phyloP scores from a whole-genome alignment of 345 rosid species.

The Syzygium oleosum region DNA sequence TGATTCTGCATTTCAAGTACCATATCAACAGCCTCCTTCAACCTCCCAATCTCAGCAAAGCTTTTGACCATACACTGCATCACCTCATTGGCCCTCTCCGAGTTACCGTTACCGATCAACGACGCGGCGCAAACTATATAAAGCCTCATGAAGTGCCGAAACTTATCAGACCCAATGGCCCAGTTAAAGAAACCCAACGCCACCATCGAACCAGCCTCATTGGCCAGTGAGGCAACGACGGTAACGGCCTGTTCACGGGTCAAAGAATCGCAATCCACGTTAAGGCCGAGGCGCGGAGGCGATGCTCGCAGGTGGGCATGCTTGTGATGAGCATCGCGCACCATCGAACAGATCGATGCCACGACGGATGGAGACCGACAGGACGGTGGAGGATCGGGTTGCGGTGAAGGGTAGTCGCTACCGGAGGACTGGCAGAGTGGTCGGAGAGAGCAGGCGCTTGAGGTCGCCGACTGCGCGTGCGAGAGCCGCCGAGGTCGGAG shows the following conservation, averaged over 20 bases:
- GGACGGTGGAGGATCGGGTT: neutral
- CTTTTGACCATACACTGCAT: constrained; percentile 58
- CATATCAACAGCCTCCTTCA: constrained; percentile 59
- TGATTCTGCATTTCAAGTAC: constrained; percentile 71
- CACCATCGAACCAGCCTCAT: constrained; percentile 78
- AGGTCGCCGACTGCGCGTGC: rapidly evolving
- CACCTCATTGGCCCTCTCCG: constrained; percentile 60
- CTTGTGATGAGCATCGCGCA: constrained; percentile 42
- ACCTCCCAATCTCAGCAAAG: constrained; percentile 69
- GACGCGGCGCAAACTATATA: constrained; percentile 58
- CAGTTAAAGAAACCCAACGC: constrained; percentile 75
- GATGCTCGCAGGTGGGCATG: constrained; percentile 17
- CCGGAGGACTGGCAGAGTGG: neutral
- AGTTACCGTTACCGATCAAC: constrained; percentile 46
- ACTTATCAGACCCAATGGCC: constrained; percentile 44
- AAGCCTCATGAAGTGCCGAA: constrained; percentile 71
- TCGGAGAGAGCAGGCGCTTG: neutral
- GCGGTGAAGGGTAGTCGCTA: rapidly evolving
- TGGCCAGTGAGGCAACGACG: constrained; percentile 62
- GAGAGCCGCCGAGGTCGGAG: neutral
- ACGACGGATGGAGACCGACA: constrained; percentile 35
- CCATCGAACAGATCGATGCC: constrained; percentile 43
- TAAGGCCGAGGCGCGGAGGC: constrained; percentile 32
- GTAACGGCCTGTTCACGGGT: constrained; percentile 69
- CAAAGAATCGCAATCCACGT: constrained; percentile 33